Evolutionary conservation across 805 yeast species (phyloP), one percentile per base, ranked within the genome.

Genomic region (Lipomyces japonicus): DNA sequence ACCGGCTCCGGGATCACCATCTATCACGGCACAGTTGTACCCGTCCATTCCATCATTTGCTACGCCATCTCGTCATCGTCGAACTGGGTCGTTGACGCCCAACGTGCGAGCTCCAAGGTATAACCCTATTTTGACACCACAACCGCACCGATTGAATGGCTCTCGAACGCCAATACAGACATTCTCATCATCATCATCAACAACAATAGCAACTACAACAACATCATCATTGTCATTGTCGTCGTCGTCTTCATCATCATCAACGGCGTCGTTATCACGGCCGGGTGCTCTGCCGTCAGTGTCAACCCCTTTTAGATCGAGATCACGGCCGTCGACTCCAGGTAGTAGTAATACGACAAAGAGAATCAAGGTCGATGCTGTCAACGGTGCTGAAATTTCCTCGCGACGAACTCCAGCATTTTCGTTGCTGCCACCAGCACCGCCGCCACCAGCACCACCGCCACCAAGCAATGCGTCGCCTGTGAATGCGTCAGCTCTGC

Each of bases 271-370:
- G 25, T 18, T 28, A 36, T 22, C 48, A 12, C 14, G 22, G 24
- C 31, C 14, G 14, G 18, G 40, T 14, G 41, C 35, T 5, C 39
- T 37, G 21, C 61, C 58, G 5, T 46, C 61, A n/a, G 24, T 46
- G 6, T 57, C 61, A 21, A 57, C 58, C 12, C 57, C 61, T n/a
- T 57, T 57, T 52, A 38, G 68, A 68, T 2, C 74, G 66, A 51
- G 75, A 67, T 49, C 70, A 67, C 25, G n/a, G 14, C 37, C 19
- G 39, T 48, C 43, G 18, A 40, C 25, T 23, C 16, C 40, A 6
- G 18, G 30, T n/a, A 10, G 39, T 16, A 36, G n/a, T 19, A 16
- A 41, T 25, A 3, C 22, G 16, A n/a, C n/a, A n/a, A n/a, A n/a
- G n/a, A n/a, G n/a, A n/a, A n/a, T n/a, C n/a, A n/a, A n/a, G n/a